Percentiles rank a stretch among this genome's conserved stretches.
phyloP scores from a whole-genome alignment of 441 rosid species.

The Mallotus repandus region DNA sequence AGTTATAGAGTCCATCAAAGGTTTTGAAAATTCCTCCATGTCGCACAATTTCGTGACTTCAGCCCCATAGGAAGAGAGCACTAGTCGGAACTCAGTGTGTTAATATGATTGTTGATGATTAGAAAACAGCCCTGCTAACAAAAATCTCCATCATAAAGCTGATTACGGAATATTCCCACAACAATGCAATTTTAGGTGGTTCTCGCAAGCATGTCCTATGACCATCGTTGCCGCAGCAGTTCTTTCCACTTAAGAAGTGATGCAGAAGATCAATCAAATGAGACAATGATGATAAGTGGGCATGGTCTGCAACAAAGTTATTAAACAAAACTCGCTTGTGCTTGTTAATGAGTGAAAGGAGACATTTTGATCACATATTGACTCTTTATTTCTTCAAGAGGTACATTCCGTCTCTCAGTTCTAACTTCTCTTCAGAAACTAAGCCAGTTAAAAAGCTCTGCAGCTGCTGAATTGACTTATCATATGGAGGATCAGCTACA shows the following conservation, averaged over 20 bases:
- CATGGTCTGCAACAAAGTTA: not conserved
- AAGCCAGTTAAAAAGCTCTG: slow-evolving; percentile 89
- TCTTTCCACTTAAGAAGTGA: not conserved
- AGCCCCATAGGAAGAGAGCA: not conserved
- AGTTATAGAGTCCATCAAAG: not conserved
- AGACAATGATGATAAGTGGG: too few relatives aligned
- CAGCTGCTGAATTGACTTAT: slow-evolving; percentile 89
- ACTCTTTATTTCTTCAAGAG: slow-evolving; percentile 65
- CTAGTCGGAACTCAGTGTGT: not conserved
- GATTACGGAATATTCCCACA: not conserved
- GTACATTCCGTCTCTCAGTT: slow-evolving; percentile 77
- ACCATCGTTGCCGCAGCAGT: not conserved
- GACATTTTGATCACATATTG: not conserved
- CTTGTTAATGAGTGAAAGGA: not conserved
- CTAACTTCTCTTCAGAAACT: slow-evolving; percentile 85
- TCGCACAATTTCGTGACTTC: too few relatives aligned
- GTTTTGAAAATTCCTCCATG: too few relatives aligned
- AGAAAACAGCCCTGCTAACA: not conserved
- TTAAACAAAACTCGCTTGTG: slow-evolving; percentile 14
- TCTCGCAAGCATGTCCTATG: not conserved
- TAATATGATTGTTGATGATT: not conserved
- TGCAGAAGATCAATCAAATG: not conserved
- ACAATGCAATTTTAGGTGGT: not conserved
- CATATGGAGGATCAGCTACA: slow-evolving; percentile 83
- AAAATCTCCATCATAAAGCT: not conserved